Evolutionary conservation across 2,329 filamentous ascomycete genomes (phyloP).

Genomic region (Plectosphaerella cucumerina): DNA sequence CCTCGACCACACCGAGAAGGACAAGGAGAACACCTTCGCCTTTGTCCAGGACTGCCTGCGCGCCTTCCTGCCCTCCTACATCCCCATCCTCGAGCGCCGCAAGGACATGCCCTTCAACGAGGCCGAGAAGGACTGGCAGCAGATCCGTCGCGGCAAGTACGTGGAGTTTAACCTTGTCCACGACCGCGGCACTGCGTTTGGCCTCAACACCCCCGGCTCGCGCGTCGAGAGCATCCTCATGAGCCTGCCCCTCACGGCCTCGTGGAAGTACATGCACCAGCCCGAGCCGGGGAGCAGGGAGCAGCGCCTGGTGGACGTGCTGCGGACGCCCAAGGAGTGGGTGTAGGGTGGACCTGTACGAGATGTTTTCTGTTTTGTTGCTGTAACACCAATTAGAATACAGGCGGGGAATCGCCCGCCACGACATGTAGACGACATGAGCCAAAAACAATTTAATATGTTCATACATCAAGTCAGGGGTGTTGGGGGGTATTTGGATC

Average conservation of each 20-base stretch:
- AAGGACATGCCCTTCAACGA: constrained; percentile 90
- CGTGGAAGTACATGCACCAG: constrained; percentile 95
- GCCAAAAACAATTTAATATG: not conserved
- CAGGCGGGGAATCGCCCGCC: not conserved
- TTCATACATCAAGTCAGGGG: not conserved
- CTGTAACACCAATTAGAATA: not conserved
- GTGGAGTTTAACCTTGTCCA: constrained; percentile 99
- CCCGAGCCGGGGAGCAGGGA: constrained; percentile 73
- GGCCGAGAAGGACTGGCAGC: constrained; percentile 92
- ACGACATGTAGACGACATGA: not conserved
- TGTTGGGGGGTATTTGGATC: not conserved
- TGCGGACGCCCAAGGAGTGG: constrained; percentile 64
- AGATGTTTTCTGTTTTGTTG: not conserved
- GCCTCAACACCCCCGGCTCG: constrained; percentile 85
- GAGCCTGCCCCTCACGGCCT: constrained; percentile 88
- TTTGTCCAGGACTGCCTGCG: constrained; percentile 83
- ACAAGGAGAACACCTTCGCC: constrained; percentile 83
- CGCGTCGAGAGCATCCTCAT: constrained; percentile 96
- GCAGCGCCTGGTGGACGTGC: constrained; percentile 71
- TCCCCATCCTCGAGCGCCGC: constrained; percentile 81
- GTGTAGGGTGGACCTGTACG: constrained; percentile 38
- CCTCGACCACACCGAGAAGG: constrained; percentile 79
- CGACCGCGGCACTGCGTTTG: constrained; percentile 91
- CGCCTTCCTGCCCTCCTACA: constrained; percentile 84
- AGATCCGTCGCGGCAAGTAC: constrained; percentile 88